Percentiles rank a stretch among this genome's conserved stretches.
These are phyloP conservation scores for Amaranthus tricolor DNA, from an alignment of 179 eudicot species.

Conservation along the genomic window DNA sequence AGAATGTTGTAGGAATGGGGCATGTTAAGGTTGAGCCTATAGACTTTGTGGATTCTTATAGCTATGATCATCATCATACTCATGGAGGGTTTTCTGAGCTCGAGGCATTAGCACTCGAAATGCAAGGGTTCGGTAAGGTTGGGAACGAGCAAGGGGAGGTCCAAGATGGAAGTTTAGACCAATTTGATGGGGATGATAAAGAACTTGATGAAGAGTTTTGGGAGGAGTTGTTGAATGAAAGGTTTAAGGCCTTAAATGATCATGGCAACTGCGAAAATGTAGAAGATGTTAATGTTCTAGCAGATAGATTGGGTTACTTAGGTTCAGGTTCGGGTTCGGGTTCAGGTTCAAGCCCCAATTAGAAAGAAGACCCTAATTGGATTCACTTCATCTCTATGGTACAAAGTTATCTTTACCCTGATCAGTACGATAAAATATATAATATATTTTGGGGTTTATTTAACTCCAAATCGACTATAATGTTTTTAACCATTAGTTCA, in stretches of 20 bases:
- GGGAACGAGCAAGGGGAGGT: conserved; percentile 35
- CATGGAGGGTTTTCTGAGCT: conserved; percentile 58
- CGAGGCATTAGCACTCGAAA: conserved; percentile 84
- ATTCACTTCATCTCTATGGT: conserved; percentile 2
- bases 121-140: conserved; percentile 65
- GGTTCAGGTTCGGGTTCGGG: conserved; percentile 4
- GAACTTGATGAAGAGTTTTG: conserved; percentile 83
- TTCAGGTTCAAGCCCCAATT: conserved; percentile 28
- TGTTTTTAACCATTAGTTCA: too few relatives aligned
- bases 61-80: conserved; percentile 14
- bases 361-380: neutral
- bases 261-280: conserved; percentile 35
- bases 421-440: neutral
- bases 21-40: conserved; percentile 54
- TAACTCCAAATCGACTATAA: too few relatives aligned
- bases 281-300: conserved; percentile 51
- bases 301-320: conserved; percentile 47
- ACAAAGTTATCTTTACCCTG: neutral
- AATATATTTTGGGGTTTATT: neutral
- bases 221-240: conserved; percentile 75
- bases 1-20: conserved; percentile 14
- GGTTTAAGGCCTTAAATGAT: conserved; percentile 29
- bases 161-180: conserved; percentile 28
- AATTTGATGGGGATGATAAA: conserved; percentile 34
- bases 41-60: conserved; percentile 43